Evolutionary conservation across 73 alveolate species (phyloP).

Genomic region (Paramecium sexaurelia): DNA sequence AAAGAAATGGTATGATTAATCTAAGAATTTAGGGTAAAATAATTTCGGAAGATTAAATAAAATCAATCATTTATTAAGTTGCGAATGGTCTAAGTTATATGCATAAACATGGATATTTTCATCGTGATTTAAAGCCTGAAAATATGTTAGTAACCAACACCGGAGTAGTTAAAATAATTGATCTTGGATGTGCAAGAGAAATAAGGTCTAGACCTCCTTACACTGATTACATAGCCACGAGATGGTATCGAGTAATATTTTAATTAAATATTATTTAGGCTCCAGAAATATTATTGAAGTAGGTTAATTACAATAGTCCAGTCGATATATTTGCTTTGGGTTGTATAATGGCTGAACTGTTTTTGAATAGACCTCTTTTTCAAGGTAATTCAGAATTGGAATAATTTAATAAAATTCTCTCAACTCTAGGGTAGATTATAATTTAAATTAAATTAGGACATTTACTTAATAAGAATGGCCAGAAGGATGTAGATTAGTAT

Average conservation of each 20-base stretch:
- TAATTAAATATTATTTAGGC: slow-evolving; percentile 70
- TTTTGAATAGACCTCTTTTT: slow-evolving; percentile 92
- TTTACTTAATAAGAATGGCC: slow-evolving; percentile 91
- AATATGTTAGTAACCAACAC: slow-evolving; percentile 81
- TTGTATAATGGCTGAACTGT: slow-evolving; percentile 97
- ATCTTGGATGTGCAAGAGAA: slow-evolving; percentile 98
- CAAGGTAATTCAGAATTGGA: slow-evolving; percentile 98
- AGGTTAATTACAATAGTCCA: slow-evolving; percentile 91
- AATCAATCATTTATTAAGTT: slow-evolving; percentile 85
- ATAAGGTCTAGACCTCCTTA: slow-evolving; percentile 94
- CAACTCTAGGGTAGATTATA: slow-evolving; percentile 75
- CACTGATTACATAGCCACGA: slow-evolving; percentile 94
- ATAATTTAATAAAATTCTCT: slow-evolving; percentile 85
- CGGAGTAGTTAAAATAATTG: slow-evolving; percentile 93
- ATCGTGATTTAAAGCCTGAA: slow-evolving; percentile 98
- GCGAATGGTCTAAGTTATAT: slow-evolving; percentile 95
- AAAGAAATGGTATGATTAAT: neutral
- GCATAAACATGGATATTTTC: slow-evolving; percentile 99
- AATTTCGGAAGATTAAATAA: slow-evolving; percentile 85
- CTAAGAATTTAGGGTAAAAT: slow-evolving; percentile 64
- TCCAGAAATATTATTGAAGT: slow-evolving; percentile 94
- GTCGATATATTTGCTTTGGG: slow-evolving; percentile 98
- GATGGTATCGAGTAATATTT: slow-evolving; percentile 81
- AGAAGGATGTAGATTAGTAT: slow-evolving; percentile 93
- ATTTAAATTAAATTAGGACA: slow-evolving; percentile 71